These are phyloP conservation scores for Babesia sp. DNA, from an alignment of 169 alveolate genomes.

Conservation along the genomic window DNA sequence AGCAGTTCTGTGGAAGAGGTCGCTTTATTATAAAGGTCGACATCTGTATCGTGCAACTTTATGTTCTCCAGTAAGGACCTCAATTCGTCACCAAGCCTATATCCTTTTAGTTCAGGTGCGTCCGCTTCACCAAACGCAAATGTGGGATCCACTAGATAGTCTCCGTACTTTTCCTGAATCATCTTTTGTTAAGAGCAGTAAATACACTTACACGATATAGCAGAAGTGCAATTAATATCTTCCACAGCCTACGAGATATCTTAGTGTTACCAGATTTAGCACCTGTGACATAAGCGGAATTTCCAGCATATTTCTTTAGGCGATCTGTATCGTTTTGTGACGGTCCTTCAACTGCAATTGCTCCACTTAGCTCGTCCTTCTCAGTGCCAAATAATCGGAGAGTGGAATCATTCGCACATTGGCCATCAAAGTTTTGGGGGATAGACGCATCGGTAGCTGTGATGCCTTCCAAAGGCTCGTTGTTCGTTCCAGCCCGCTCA, in stretches of 20 bases:
- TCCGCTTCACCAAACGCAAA: conserved; percentile 45
- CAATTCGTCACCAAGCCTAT: conserved; percentile 42
- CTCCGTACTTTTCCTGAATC: conserved; percentile 35
- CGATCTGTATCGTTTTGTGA: neutral
- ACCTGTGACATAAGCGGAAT: neutral
- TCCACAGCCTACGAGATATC: conserved; percentile 59
- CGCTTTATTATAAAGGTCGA: conserved; percentile 10
- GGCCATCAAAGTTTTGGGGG: neutral
- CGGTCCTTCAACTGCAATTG: neutral
- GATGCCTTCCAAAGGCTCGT: neutral
- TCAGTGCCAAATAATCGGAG: neutral
- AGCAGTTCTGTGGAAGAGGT: neutral
- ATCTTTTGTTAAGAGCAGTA: neutral
- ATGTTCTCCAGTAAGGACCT: conserved; percentile 13
- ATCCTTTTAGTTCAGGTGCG: conserved; percentile 37
- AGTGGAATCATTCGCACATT: neutral
- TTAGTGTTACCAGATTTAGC: conserved; percentile 16
- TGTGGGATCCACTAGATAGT: conserved; percentile 30
- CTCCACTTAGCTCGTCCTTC: neutral
- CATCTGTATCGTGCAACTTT: conserved; percentile 22
- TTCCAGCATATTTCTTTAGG: neutral
- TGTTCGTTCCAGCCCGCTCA: neutral
- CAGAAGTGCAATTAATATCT: conserved; percentile 42
- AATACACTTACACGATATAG: conserved; percentile 49
- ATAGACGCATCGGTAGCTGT: neutral